Conservation (phyloP, 352 stramenopile genomes). For the Phytophthora pinifolia region DNA sequence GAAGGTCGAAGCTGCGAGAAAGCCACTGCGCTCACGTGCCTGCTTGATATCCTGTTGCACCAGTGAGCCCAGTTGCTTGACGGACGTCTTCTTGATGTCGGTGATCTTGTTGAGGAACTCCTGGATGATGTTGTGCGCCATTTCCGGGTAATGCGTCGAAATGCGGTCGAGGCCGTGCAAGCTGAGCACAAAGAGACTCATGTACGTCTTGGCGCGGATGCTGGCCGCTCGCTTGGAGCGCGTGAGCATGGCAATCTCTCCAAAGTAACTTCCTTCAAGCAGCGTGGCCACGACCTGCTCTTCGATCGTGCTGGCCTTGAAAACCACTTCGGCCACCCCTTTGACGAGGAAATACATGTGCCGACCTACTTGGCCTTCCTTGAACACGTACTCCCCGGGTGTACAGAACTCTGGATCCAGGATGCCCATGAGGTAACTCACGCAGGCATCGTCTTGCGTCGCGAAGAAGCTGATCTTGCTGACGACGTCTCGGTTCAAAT, state of each 20-base stretch:
- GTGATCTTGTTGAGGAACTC: slow-evolving; percentile 85
- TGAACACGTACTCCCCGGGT: slow-evolving; percentile 79
- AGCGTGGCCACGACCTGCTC: slow-evolving; percentile 66
- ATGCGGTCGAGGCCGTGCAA: slow-evolving; percentile 72
- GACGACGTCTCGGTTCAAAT: slow-evolving; percentile 81
- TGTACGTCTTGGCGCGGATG: slow-evolving; percentile 79
- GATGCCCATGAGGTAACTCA: slow-evolving; percentile 85
- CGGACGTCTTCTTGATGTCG: slow-evolving; percentile 68
- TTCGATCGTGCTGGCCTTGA: slow-evolving; percentile 50
- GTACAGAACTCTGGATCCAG: slow-evolving; percentile 80
- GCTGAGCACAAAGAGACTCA: slow-evolving; percentile 77
- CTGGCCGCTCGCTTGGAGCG: slow-evolving; percentile 77
- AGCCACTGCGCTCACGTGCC: slow-evolving; percentile 30
- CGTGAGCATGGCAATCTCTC: slow-evolving; percentile 82
- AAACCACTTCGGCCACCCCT: slow-evolving; percentile 68
- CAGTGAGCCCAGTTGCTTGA: slow-evolving; percentile 32
- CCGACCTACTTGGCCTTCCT: slow-evolving; percentile 73
- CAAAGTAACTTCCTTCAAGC: slow-evolving; percentile 77
- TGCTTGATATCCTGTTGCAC: slow-evolving; percentile 39
- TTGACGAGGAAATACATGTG: slow-evolving; percentile 89
- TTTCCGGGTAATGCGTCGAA: slow-evolving; percentile 76
- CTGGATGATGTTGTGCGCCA: slow-evolving; percentile 70
- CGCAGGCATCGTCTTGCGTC: slow-evolving; percentile 73
- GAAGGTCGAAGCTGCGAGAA: slow-evolving; percentile 24
- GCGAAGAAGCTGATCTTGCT: slow-evolving; percentile 84